Base-by-base conservation (phyloP, 2,329 filamentous ascomycete species). In the Colletotrichum sojae region DNA sequence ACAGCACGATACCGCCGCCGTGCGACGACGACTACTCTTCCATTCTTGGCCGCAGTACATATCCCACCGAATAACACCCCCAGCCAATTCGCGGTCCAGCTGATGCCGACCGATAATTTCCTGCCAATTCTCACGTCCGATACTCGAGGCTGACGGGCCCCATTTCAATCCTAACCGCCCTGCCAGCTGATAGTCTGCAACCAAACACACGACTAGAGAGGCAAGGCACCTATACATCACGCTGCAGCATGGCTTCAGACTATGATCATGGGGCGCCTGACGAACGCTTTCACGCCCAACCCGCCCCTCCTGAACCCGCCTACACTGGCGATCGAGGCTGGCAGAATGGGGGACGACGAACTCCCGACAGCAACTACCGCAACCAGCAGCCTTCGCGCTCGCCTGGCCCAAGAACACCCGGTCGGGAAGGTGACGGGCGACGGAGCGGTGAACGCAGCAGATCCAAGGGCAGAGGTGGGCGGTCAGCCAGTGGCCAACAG, bases 391-490 rank as follows among this genome's bases (percentile, higher is more conserved):
- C 78, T 36, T 77, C 80, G 48, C 74, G 73, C 27, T 81, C 81
- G 59, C 81, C 76, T 20, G 76, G 79, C 8, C 76, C 75, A 53
- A 76, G 69, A 63, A 69, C 71, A 20, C 71, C 70, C 46, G 70
- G 67, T 27, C 53, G 63, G 49, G 75, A 78, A 58, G 82, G 85
- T 66, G 86, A 88, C 64, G 79, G 82, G 68, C 82, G 86, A 73
- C 84, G 80, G 74, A 90, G 88, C 78, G 82, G 77, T 72, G 89
- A 91, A 78, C 84, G 87, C 68, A 90, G 86, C 73, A 81, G 87
- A 72, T 89, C 89, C 67, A 82, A 86, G 74, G 84, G 82, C 54
- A 83, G 86, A 73, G 84, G 81, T 74, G 85, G 86, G 57, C 84
- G 89, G 73, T 85, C 85, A 61, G 82, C 84, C 53, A 91, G 89